phyloP scores from a whole-genome alignment of 805 yeast genomes.

The Kodamaea fukazawae region DNA sequence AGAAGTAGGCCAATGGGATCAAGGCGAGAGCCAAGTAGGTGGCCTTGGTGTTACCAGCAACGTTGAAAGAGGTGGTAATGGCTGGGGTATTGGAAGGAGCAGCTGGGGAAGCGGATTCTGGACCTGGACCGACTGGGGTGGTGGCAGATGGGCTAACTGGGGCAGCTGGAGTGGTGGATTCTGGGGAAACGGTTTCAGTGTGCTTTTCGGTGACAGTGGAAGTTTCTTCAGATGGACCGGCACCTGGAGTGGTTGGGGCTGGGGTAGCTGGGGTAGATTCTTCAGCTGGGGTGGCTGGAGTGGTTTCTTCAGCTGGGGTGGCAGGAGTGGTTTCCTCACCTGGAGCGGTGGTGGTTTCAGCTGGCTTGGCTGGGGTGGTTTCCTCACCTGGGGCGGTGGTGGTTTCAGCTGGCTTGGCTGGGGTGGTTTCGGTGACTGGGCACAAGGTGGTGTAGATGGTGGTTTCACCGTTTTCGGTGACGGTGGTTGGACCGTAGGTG shows the following conservation, averaged over 20 bases:
- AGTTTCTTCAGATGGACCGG: too few species aligned
- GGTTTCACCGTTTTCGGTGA: conserved; percentile 30
- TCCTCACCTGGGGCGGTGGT: conserved; percentile 5
- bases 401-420: not conserved
- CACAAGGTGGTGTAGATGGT: conserved; percentile 41
- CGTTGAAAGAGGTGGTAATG: conserved; percentile 11
- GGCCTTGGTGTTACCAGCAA: conserved; percentile 17
- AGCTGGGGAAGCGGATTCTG: too few species aligned
- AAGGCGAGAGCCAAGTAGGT: conserved; percentile 19
- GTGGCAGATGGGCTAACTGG: not conserved
- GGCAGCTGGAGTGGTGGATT: conserved; percentile 1
- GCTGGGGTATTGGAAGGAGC: conserved; percentile 12
- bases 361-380: conserved; percentile 1
- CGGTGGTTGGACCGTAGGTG: conserved; percentile 22
- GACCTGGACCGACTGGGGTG: not conserved
- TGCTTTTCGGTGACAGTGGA: too few species aligned
- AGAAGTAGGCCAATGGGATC: conserved; percentile 23
- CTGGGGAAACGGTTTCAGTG: not conserved
- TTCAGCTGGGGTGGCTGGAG: conserved; percentile 6
- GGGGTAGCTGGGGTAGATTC: conserved; percentile 4
- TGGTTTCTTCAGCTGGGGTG: not conserved
- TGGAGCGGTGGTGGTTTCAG: too few species aligned
- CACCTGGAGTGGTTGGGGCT: not conserved
- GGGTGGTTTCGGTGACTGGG: conserved; percentile 16
- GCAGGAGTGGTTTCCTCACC: too few species aligned